phyloP scores from a whole-genome alignment of 345 rosid genomes.

The Viola odorata region DNA sequence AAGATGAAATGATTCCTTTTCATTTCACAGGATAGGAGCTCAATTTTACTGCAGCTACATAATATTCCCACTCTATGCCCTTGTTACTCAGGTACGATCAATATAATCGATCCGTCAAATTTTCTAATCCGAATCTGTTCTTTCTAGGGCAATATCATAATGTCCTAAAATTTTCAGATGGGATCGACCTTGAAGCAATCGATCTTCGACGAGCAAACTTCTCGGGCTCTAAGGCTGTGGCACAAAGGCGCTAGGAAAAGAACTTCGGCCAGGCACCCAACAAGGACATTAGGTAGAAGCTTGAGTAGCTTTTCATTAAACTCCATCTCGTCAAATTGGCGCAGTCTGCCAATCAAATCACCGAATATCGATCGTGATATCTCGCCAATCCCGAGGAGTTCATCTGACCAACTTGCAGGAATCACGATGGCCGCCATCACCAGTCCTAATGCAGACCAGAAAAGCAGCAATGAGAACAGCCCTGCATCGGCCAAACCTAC shows the following conservation, averaged over 20 bases:
- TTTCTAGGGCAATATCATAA: too few species aligned
- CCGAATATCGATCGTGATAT: too few species aligned
- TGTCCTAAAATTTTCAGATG: slow-evolving; percentile 53
- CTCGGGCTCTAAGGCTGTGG: slow-evolving; percentile 80
- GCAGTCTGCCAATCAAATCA: too few species aligned
- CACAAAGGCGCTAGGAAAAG: slow-evolving; percentile 65
- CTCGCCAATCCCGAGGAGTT: too few species aligned
- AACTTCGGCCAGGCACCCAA: slow-evolving; percentile 15
- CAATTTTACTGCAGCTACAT: slow-evolving; percentile 83
- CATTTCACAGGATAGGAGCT: slow-evolving; percentile 51
- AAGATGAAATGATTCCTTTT: background rate
- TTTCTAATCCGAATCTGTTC: too few species aligned
- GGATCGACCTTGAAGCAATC: slow-evolving; percentile 94
- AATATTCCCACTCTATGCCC: slow-evolving; percentile 96
- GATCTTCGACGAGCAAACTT: slow-evolving; percentile 85
- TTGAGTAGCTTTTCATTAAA: background rate
- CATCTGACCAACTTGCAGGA: too few species aligned
- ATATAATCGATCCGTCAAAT: too few species aligned
- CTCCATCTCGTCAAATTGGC: too few species aligned
- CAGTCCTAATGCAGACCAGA: too few species aligned
- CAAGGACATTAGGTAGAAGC: slow-evolving; percentile 28
- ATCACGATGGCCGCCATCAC: too few species aligned
- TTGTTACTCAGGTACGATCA: slow-evolving; percentile 75
- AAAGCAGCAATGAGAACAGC: too few species aligned
- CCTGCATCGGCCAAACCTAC: too few species aligned